These are phyloP conservation scores for Mollisia scopiformis DNA, from an alignment of 2,329 filamentous ascomycete genomes.

Conservation along the genomic window DNA sequence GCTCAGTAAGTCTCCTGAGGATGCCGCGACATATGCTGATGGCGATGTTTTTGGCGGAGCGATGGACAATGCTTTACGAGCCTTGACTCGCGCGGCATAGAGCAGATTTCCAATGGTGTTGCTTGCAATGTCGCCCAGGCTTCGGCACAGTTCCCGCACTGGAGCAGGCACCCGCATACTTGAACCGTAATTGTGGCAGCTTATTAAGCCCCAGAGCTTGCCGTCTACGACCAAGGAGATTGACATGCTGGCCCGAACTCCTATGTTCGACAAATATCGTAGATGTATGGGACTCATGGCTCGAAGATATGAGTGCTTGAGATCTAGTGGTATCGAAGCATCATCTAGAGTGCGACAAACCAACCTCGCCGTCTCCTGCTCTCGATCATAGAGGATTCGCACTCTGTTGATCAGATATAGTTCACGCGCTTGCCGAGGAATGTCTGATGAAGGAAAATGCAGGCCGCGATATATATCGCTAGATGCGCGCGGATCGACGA, in stretches of 20 bases:
- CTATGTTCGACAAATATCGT: conserved; percentile 85
- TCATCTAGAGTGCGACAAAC: conserved; percentile 77
- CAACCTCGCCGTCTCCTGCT: conserved; percentile 75
- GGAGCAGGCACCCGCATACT: conserved; percentile 90
- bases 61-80: conserved; percentile 12
- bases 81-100: conserved; percentile 15
- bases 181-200: conserved; percentile 72
- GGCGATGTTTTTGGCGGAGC: conserved; percentile 12
- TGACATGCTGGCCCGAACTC: conserved; percentile 86
- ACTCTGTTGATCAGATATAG: conserved; percentile 87
- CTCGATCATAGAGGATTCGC: conserved; percentile 80
- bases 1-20: conserved; percentile 23
- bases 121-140: conserved; percentile 55
- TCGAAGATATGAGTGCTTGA: conserved; percentile 81
- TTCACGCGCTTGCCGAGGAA: conserved; percentile 78
- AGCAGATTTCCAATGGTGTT: conserved; percentile 24
- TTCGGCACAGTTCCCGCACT: conserved; percentile 87
- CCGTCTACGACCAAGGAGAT: conserved; percentile 84
- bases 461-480: conserved; percentile 2
- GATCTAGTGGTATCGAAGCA: conserved; percentile 72
- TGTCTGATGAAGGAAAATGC: conserved; percentile 82
- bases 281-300: conserved; percentile 88
- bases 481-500: neutral
- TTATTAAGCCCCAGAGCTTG: conserved; percentile 83
- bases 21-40: conserved; percentile 23